Conservation (phyloP, 2,329 filamentous ascomycete species). For the Arthrobotrys megalospora region DNA sequence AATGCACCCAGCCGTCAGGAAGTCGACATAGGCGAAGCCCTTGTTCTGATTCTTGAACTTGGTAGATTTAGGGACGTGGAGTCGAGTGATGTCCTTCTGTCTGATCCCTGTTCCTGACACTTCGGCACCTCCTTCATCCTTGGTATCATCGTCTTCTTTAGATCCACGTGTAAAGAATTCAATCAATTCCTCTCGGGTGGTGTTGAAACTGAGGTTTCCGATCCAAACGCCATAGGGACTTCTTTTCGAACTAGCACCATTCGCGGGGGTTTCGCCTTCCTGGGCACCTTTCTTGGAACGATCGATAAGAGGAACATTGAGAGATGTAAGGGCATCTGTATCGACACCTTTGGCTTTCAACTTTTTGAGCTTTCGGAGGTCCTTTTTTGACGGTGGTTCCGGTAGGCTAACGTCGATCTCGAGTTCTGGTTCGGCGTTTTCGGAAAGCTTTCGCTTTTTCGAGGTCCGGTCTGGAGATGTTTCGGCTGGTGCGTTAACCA, state of each 20-base stretch:
- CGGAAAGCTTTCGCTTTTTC: constrained; percentile 80
- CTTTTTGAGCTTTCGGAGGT: constrained; percentile 90
- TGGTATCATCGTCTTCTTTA: constrained; percentile 18
- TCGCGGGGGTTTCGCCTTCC: constrained; percentile 66
- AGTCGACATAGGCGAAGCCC: constrained; percentile 97
- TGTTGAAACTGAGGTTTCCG: constrained; percentile 89
- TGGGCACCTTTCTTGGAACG: constrained; percentile 67
- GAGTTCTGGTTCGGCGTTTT: constrained; percentile 75
- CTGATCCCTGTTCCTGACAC: constrained; percentile 67
- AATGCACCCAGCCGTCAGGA: constrained; percentile 78
- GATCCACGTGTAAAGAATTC: constrained; percentile 77
- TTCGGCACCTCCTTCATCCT: constrained; percentile 4
- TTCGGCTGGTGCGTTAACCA: constrained; percentile 62
- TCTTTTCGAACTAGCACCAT: constrained; percentile 70
- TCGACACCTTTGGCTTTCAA: constrained; percentile 70
- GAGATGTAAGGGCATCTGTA: constrained; percentile 65
- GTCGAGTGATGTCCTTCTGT: constrained; percentile 81
- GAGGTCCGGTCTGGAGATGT: constrained; percentile 23
- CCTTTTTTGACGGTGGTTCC: constrained; percentile 95
- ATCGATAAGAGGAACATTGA: constrained; percentile 57
- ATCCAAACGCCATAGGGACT: constrained; percentile 94
- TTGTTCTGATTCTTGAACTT: constrained; percentile 79
- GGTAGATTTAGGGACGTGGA: constrained; percentile 80
- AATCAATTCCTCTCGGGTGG: constrained; percentile 81
- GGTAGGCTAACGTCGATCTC: constrained; percentile 92